Evolutionary conservation across 192 early-diverging fungal species (phyloP).

Genomic region (Backusella circina): DNA sequence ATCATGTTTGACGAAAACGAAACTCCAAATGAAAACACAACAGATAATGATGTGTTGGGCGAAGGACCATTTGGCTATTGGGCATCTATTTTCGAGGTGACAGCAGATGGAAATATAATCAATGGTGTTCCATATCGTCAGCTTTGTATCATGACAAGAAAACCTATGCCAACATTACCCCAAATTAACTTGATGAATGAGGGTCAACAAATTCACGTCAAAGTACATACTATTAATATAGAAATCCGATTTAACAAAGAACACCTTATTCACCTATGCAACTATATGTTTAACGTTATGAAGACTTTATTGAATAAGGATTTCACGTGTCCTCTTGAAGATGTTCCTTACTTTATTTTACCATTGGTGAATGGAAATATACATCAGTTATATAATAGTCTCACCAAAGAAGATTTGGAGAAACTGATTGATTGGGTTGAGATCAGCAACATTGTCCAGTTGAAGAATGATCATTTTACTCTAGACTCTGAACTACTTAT

Average conservation of each 20-base stretch:
- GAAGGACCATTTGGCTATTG: conserved; percentile 15
- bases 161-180: conserved; percentile 30
- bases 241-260: conserved; percentile 26
- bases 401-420: conserved; percentile 32
- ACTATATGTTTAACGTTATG: conserved; percentile 52
- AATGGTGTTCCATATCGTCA: conserved; percentile 31
- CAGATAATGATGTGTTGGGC: not conserved
- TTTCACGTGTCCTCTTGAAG: conserved; percentile 44
- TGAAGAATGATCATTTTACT: not conserved
- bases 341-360: conserved; percentile 54
- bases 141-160: conserved; percentile 41
- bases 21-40: not conserved
- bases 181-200: conserved; percentile 30
- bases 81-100: conserved; percentile 23
- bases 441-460: conserved; percentile 21
- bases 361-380: conserved; percentile 28
- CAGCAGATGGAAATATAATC: not conserved
- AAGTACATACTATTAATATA: not conserved
- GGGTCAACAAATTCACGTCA: conserved; percentile 5
- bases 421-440: conserved; percentile 43
- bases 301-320: conserved; percentile 41
- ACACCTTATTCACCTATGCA: conserved; percentile 35
- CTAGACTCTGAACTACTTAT: conserved; percentile 2
- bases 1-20: not conserved
- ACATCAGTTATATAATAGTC: conserved; percentile 25